Conservation (phyloP, 495 filamentous ascomycete genomes). For the Podospora fimiseda region DNA sequence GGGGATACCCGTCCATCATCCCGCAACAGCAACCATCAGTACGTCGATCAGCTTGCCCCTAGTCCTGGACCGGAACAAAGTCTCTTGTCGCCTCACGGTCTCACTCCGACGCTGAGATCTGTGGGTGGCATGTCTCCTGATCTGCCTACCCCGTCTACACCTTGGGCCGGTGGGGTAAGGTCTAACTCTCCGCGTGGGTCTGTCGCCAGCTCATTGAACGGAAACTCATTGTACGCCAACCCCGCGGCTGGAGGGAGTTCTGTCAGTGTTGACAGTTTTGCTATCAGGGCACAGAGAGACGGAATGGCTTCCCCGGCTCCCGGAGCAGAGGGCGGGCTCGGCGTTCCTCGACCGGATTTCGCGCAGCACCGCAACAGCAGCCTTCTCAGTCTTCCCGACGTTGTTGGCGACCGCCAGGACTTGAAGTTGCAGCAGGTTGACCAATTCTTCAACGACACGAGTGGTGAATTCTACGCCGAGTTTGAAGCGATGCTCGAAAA, state of each 20-base stretch:
- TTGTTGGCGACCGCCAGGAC: slow-evolving; percentile 57
- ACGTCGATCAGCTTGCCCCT: slow-evolving; percentile 9
- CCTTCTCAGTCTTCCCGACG: slow-evolving; percentile 45
- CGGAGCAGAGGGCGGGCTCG: slow-evolving; percentile 17
- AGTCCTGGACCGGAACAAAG: slow-evolving; percentile 16
- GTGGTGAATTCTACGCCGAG: slow-evolving; percentile 48
- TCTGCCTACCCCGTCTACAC: slow-evolving; percentile 16
- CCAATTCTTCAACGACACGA: slow-evolving; percentile 62
- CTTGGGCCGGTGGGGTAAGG: slow-evolving; percentile 17
- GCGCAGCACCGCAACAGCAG: slow-evolving; percentile 28
- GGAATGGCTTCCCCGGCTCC: slow-evolving; percentile 32
- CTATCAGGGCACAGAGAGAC: slow-evolving; percentile 32
- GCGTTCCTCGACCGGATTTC: slow-evolving; percentile 25
- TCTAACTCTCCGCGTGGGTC: slow-evolving; percentile 22
- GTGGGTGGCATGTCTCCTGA: slow-evolving; percentile 15
- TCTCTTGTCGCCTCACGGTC: slow-evolving; percentile 12
- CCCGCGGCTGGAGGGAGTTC: slow-evolving; percentile 26
- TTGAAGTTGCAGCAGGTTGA: slow-evolving; percentile 59
- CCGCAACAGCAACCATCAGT: slow-evolving; percentile 14
- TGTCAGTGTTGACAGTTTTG: slow-evolving; percentile 34
- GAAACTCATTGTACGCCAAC: slow-evolving; percentile 17
- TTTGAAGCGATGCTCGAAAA: slow-evolving; percentile 52
- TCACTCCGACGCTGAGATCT: slow-evolving; percentile 4
- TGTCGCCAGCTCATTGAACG: slow-evolving; percentile 21
- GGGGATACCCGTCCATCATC: slow-evolving; percentile 19